phyloP scores from a whole-genome alignment of 2,329 filamentous ascomycete genomes.

The Aspergillus sp. region DNA sequence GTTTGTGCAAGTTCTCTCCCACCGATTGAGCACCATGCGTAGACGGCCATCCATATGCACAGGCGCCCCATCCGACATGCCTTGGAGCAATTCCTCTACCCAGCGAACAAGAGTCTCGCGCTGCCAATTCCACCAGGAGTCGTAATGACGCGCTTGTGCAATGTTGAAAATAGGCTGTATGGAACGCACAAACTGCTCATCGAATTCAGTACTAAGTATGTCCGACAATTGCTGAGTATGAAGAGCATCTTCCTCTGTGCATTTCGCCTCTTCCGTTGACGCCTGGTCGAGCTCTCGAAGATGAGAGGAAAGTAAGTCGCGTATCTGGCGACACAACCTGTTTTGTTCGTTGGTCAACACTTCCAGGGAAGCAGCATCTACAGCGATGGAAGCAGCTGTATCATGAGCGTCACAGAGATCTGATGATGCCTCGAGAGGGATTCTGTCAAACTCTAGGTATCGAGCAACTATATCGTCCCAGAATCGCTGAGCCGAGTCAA shows the following conservation, averaged over 20 bases:
- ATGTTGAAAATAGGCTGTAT: slow-evolving; percentile 29
- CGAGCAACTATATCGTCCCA: slow-evolving; percentile 19
- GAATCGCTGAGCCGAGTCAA: slow-evolving; percentile 17
- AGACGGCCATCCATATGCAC: slow-evolving; percentile 2
- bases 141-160: slow-evolving; percentile 26
- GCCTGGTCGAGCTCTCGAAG: slow-evolving; percentile 1
- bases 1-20: slow-evolving; percentile 14
- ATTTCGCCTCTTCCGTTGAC: background rate
- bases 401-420: background rate
- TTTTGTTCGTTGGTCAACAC: slow-evolving; percentile 4
- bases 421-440: slow-evolving; percentile 5
- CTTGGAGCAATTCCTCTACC: slow-evolving; percentile 2
- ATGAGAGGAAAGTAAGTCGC: slow-evolving; percentile 7
- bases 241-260: background rate
- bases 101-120: slow-evolving; percentile 21
- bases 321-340: slow-evolving; percentile 9
- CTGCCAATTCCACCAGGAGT: slow-evolving; percentile 39
- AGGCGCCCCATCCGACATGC: background rate
- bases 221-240: background rate
- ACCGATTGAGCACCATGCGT: slow-evolving; percentile 13
- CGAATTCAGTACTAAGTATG: slow-evolving; percentile 28
- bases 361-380: slow-evolving; percentile 4
- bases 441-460: slow-evolving; percentile 15
- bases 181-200: slow-evolving; percentile 26
- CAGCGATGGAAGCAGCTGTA: background rate